These are phyloP conservation scores for Perkinsus marinus DNA, from an alignment of 169 alveolate species.

Conservation along the genomic window DNA sequence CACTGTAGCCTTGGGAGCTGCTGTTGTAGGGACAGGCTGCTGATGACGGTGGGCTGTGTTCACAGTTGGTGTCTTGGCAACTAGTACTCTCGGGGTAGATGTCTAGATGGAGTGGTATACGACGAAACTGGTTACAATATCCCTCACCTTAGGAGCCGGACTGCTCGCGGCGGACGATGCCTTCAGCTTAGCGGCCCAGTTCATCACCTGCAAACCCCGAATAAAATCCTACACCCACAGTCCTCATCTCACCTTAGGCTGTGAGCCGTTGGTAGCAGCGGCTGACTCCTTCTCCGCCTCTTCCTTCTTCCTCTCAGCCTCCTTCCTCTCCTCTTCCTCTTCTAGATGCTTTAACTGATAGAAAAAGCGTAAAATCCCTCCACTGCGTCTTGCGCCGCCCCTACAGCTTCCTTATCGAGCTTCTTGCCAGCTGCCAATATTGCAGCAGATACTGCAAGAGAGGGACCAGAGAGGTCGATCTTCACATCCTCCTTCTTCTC, in stretches of 20 bases:
- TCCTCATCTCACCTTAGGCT: background rate
- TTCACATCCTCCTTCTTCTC: background rate
- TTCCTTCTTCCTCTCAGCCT: background rate
- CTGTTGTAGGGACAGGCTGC: background rate
- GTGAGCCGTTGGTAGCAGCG: too few relatives aligned
- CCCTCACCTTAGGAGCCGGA: background rate
- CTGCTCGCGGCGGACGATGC: background rate
- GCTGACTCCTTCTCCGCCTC: background rate
- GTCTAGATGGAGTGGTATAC: too few relatives aligned
- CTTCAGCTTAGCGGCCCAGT: background rate
- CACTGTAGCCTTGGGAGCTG: background rate
- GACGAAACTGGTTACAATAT: background rate
- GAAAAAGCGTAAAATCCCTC: background rate
- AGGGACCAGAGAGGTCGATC: background rate
- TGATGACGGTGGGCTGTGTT: background rate
- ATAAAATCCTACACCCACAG: background rate
- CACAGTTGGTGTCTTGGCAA: background rate
- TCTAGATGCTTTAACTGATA: background rate
- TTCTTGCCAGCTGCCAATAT: background rate
- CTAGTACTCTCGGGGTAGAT: background rate
- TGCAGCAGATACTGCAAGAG: background rate
- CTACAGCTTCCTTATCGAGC: background rate
- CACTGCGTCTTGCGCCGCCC: background rate
- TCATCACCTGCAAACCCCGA: background rate
- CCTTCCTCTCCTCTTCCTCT: background rate